These are phyloP conservation scores for Xylariaceae sp. DNA, from an alignment of 2,329 filamentous ascomycete species.

Conservation along the genomic window DNA sequence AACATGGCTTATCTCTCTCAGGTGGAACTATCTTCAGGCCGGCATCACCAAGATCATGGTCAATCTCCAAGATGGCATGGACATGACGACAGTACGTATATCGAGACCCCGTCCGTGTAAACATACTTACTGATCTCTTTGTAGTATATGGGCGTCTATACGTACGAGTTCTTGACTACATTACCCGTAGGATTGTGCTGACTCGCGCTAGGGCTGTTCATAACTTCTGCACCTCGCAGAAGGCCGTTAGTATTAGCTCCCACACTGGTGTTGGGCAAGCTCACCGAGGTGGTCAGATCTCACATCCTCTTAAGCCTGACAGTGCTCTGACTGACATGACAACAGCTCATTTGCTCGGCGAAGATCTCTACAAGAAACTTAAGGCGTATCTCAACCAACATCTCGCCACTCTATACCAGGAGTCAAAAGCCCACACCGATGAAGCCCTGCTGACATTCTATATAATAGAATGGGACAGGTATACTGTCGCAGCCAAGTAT, in stretches of 20 bases:
- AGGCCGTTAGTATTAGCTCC: constrained; percentile 64
- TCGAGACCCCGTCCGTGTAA: neutral
- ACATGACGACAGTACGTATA: constrained; percentile 75
- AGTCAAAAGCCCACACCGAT: constrained; percentile 77
- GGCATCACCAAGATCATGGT: constrained; percentile 93
- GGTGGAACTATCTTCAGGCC: constrained; percentile 84
- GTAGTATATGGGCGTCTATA: constrained; percentile 94
- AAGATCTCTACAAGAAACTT: constrained; percentile 91
- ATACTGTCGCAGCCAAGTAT: constrained; percentile 93
- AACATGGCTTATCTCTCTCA: constrained; percentile 35
- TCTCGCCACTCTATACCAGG: constrained; percentile 63
- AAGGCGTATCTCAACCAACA: constrained; percentile 80
- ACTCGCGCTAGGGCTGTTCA: constrained; percentile 70
- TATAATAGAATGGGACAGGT: constrained; percentile 93
- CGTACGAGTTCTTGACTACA: constrained; percentile 46
- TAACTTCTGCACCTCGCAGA: constrained; percentile 98
- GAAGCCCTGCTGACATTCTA: constrained; percentile 90
- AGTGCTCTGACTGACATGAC: constrained; percentile 17
- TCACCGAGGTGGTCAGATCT: constrained; percentile 65
- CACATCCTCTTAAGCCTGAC: constrained; percentile 3
- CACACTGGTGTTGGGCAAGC: constrained; percentile 44
- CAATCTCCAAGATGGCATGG: constrained; percentile 85
- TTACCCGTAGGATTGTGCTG: constrained; percentile 28
- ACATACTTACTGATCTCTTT: constrained; percentile 2
- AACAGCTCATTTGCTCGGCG: constrained; percentile 84